Evolutionary conservation across 257 asterid genomes (phyloP).

Genomic region (Scutellaria minor): DNA sequence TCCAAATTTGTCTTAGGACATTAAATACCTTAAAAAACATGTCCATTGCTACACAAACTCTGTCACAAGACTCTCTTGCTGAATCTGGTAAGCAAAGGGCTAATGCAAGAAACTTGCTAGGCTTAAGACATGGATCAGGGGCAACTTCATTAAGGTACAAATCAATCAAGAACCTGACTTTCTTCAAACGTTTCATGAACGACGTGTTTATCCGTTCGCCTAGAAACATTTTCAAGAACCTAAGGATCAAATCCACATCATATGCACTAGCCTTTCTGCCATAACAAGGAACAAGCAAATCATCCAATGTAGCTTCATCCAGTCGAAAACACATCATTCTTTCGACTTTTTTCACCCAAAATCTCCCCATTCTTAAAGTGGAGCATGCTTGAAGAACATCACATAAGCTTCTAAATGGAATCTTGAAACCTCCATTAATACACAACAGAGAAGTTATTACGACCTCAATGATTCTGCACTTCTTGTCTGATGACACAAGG

Average conservation of each 20-base stretch:
- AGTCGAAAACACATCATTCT: conserved; percentile 51
- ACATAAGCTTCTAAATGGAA: conserved; percentile 50
- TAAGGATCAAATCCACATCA: conserved; percentile 50
- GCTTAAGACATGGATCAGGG: conserved; percentile 59
- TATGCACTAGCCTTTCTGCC: conserved; percentile 41
- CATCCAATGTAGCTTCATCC: conserved; percentile 67
- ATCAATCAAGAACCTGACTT: conserved; percentile 58
- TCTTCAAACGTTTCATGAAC: conserved; percentile 41
- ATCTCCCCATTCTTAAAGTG: conserved; percentile 34
- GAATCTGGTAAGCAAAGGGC: conserved; percentile 49
- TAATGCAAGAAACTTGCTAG: conserved; percentile 53
- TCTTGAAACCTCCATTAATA: conserved; percentile 37
- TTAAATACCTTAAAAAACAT: conserved; percentile 58
- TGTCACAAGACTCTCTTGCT: conserved; percentile 60
- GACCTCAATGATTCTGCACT: conserved; percentile 41
- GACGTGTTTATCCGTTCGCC: conserved; percentile 4
- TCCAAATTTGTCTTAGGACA: neutral
- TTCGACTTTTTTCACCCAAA: conserved; percentile 45
- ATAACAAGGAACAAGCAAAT: conserved; percentile 52
- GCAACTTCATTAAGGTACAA: conserved; percentile 62
- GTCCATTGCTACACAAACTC: conserved; percentile 49
- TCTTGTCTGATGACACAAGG: conserved; percentile 24
- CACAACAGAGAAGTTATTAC: conserved; percentile 40
- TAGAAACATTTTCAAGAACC: conserved; percentile 48
- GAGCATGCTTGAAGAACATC: conserved; percentile 44